Base-by-base conservation (phyloP, 192 early-diverging fungal species). In the Cetraspora pellucida region DNA sequence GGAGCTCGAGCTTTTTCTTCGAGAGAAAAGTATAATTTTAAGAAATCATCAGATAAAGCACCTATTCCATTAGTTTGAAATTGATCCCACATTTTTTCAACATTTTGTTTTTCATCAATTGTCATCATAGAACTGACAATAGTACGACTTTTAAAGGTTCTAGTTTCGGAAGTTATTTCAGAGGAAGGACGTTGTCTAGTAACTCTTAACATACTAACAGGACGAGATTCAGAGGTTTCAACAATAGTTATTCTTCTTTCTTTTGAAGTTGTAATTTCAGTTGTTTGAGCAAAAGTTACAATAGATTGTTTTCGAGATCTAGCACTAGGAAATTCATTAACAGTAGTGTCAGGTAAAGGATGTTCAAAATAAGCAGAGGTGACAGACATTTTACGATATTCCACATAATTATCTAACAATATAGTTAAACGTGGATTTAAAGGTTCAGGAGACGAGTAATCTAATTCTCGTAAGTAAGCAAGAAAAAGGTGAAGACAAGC, bases 391-490 rank as follows among this genome's bases (percentile, higher is more conserved):
- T 64, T 66, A 64, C 61, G 27, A 63, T 58, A 21, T 17, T 76
- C 74, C 10, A 54, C 58, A 54, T 76, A 76, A 64, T 76, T 76
- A 66, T 76, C 74, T 28, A 76, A 44, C 31, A 76, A 66, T 19
- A 45, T 31, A n/a, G 74, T 66, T 66, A 76, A 55, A 23, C 63
- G 3, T 30, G 74, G 63, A 45, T 54, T 64, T n/a, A 76, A 25
- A 43, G 45, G 21, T 28, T n/a, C 28, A 13, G 8, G 21, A 31
- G 50, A 4, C 23, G 63, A 37, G 7, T 37, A 37, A 37, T 37
- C 16, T 66, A 55, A 17, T 9, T 76, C 74, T 16, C 74, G 25
- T 44, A 76, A 31, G 43, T 67, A 76, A 19, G 74, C 74, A 1
- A 76, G 47, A 43, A 76, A 76, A 10, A 76, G 31, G 17, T 76